Evolutionary conservation across 352 stramenopile genomes (phyloP), one percentile per base, ranked within the genome.

Genomic region (Aphanomyces astaci): DNA sequence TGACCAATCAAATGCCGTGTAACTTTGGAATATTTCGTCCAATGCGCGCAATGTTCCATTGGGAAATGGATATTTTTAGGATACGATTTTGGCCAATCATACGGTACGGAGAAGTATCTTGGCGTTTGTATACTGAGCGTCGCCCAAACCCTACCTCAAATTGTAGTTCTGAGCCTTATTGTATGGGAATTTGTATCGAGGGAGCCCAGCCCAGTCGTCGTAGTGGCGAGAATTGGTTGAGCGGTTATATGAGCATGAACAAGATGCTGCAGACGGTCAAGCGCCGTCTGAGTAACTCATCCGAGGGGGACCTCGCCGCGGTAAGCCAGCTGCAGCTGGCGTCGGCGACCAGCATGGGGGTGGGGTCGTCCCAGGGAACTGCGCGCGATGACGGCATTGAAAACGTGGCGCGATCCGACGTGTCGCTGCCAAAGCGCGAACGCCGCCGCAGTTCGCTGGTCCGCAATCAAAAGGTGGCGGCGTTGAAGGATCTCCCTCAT

Each of bases 231-330:
- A 59, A 59, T 59, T 59, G 51, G 22, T 68, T 68, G 43, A 60
- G 62, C 62, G 62, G 62, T 68, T 68, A 60, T 57, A 40, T 32
- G 33, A 59, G 62, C 28, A 94, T 94, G 86, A 94, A 94, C 80
- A 85, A 85, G 64, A 94, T 94, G 86, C 77, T 94, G 64, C 86
- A 94, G 80, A 94, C 86, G 66, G 86, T 94, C 36, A 94, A 94
- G 79, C 78, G 86, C 73, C 91, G 91, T 78, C 76, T 94, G 60
- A 92, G 86, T 75, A 92, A 89, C 73, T 92, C 84, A 70, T 81
- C 81, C 69, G 84, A 92, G 24, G 62, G 62, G 27, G 62, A 52
- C 39, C 24, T 43, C 32, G 39, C 62, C 28, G 55, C 65, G 15
- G 60, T 36, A 2, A 63, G 63, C n/a, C 32, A 46, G 39, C 31